These are phyloP conservation scores for Talaromyces sp. DNA, from an alignment of 2,329 filamentous ascomycete species.

Conservation along the genomic window DNA sequence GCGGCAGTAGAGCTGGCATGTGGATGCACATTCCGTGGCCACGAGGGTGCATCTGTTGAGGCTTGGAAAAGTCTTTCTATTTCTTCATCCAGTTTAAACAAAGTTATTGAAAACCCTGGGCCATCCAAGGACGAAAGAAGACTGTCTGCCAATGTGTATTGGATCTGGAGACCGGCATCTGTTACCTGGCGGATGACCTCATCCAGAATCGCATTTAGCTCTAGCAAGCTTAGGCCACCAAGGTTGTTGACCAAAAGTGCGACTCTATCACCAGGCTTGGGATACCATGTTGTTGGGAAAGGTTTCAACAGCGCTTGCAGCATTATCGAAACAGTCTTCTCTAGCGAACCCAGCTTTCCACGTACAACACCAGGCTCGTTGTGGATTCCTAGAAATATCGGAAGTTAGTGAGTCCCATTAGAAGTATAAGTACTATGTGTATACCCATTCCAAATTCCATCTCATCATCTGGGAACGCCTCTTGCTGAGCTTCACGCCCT, in stretches of 20 bases:
- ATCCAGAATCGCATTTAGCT: not conserved
- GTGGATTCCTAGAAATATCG: not conserved
- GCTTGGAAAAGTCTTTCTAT: not conserved
- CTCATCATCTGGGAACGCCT: not conserved
- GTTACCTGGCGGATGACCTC: not conserved
- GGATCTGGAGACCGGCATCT: not conserved
- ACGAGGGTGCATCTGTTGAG: not conserved
- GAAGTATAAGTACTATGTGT: not conserved
- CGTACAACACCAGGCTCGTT: not conserved
- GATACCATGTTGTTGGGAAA: not conserved
- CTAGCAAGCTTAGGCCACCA: not conserved
- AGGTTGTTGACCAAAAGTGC: not conserved
- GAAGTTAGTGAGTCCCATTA: not conserved
- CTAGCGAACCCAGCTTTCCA: not conserved
- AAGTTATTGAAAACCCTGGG: slow-evolving; percentile 1
- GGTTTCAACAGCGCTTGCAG: not conserved
- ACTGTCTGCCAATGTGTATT: not conserved
- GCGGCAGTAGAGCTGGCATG: not conserved
- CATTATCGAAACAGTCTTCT: not conserved
- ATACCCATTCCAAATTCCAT: not conserved
- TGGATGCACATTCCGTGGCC: not conserved
- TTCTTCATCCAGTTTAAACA: not conserved
- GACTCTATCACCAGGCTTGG: not conserved
- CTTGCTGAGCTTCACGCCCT: not conserved
- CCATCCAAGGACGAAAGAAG: slow-evolving; percentile 3